Evolutionary conservation across 1,284 basidiomycete species (phyloP).

Genomic region (Athelia sp.): DNA sequence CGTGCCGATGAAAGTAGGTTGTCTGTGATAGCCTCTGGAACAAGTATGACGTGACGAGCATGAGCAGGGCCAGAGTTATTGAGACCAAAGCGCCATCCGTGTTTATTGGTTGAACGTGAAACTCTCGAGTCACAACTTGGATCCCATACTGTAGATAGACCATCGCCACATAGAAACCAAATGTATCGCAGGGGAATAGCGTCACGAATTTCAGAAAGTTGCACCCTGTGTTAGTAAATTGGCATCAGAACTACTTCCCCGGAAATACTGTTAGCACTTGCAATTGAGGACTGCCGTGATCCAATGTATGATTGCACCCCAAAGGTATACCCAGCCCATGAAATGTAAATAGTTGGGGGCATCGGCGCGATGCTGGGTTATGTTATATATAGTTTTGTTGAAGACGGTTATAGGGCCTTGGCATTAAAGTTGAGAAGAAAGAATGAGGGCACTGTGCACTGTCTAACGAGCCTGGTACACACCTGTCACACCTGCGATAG

Average conservation of each 20-base stretch:
- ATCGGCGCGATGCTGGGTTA: slow-evolving; percentile 52
- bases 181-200: slow-evolving; percentile 89
- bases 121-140: slow-evolving; percentile 77
- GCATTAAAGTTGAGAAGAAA: not conserved
- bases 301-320: slow-evolving; percentile 93
- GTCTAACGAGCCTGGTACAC: too few species aligned
- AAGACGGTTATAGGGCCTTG: slow-evolving; percentile 87
- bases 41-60: slow-evolving; percentile 69
- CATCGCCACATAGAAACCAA: slow-evolving; percentile 88
- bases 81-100: slow-evolving; percentile 61
- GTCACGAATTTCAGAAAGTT: slow-evolving; percentile 86
- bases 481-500: slow-evolving; percentile 94
- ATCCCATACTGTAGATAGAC: slow-evolving; percentile 87
- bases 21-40: slow-evolving; percentile 66
- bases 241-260: not conserved
- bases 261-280: slow-evolving; percentile 24
- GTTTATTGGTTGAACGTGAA: slow-evolving; percentile 39
- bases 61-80: slow-evolving; percentile 74
- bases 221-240: slow-evolving; percentile 51
- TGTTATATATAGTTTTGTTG: slow-evolving; percentile 87
- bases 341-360: slow-evolving; percentile 81
- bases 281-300: slow-evolving; percentile 82
- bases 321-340: slow-evolving; percentile 89
- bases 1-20: slow-evolving; percentile 65
- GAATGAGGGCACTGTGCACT: too few species aligned